phyloP scores from a whole-genome alignment of 2,329 filamentous ascomycete genomes.

The Ilyonectria destructans region DNA sequence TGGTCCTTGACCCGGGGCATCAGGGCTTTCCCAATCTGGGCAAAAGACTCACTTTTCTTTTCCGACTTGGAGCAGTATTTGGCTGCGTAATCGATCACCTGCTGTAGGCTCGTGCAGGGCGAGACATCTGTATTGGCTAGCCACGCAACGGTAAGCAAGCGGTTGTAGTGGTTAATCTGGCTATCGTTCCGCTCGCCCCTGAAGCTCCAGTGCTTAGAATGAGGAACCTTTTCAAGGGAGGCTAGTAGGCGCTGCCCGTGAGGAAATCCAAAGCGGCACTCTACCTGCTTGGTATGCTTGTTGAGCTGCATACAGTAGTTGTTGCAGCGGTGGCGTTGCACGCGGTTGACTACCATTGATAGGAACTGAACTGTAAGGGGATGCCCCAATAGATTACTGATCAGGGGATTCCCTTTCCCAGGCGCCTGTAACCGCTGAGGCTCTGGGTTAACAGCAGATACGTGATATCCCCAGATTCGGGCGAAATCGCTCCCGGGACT shows the following conservation, averaged over 20 bases:
- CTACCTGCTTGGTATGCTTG: not conserved
- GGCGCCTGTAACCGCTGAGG: not conserved
- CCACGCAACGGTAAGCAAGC: not conserved
- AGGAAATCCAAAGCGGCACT: not conserved
- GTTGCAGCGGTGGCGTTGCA: not conserved
- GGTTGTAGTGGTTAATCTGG: not conserved
- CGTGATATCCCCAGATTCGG: too few species aligned
- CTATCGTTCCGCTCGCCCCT: not conserved
- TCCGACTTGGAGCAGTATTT: not conserved
- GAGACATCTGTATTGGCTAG: not conserved
- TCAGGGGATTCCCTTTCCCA: not conserved
- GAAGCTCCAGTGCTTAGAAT: not conserved
- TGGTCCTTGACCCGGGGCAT: not conserved
- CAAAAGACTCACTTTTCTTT: not conserved
- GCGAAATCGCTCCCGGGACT: too few species aligned
- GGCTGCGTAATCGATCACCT: not conserved
- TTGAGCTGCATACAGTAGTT: not conserved
- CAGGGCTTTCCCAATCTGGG: not conserved
- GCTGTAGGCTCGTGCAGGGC: not conserved
- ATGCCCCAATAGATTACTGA: not conserved
- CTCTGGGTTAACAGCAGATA: not conserved
- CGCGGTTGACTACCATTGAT: not conserved
- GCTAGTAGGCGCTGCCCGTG: not conserved
- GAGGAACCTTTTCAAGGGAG: not conserved
- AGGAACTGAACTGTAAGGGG: not conserved